These are phyloP conservation scores for Rhizopogon hawkerae DNA, from an alignment of 1,284 basidiomycete genomes.

Conservation along the genomic window DNA sequence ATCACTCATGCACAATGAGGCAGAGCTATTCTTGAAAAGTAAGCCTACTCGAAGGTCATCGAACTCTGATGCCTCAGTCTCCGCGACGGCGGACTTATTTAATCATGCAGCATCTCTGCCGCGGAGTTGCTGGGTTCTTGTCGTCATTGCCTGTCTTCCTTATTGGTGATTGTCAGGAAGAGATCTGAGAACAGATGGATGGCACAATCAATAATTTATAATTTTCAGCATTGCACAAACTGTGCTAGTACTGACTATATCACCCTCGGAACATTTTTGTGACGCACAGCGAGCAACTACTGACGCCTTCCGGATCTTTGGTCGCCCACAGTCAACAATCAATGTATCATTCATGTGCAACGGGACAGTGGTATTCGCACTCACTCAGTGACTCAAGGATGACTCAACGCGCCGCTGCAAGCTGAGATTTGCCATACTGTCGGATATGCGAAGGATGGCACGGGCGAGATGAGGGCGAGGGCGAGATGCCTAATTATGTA, in stretches of 20 bases:
- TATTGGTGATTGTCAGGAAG: not conserved
- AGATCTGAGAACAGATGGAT: not conserved
- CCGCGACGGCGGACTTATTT: constrained; percentile 27
- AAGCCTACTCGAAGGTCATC: not conserved
- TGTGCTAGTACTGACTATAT: not conserved
- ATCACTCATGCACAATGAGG: not conserved
- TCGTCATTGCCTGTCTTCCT: not conserved
- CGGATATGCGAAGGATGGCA: not conserved
- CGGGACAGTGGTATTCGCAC: not conserved
- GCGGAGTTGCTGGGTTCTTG: constrained; percentile 21
- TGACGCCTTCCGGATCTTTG: too few relatives aligned
- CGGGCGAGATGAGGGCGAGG: not conserved
- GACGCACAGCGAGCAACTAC: not conserved
- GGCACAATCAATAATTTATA: not conserved
- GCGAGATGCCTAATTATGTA: not conserved
- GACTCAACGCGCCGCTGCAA: not conserved
- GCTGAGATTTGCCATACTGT: not conserved
- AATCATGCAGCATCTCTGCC: constrained; percentile 15
- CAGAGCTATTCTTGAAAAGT: not conserved
- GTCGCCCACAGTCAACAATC: too few relatives aligned
- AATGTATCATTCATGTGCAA: not conserved
- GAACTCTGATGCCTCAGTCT: constrained; percentile 10
- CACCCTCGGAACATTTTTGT: not conserved
- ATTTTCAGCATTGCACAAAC: not conserved
- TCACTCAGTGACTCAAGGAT: not conserved